These are phyloP conservation scores for Plasmodium sp. DNA, from an alignment of 169 alveolate genomes.

Conservation along the genomic window DNA sequence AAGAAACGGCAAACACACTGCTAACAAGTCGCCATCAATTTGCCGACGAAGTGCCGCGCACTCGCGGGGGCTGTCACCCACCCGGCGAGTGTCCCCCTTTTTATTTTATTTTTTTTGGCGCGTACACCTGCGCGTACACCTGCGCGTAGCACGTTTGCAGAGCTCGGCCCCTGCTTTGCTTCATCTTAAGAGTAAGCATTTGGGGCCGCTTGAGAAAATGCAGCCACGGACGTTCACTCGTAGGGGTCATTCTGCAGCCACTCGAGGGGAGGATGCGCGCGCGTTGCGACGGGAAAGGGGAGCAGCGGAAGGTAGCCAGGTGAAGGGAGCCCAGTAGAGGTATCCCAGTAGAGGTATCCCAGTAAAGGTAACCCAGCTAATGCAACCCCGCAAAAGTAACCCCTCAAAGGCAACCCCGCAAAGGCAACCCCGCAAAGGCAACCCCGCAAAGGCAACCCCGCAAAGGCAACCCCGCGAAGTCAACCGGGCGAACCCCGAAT, in stretches of 20 bases:
- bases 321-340: no score
- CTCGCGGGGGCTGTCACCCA: background rate
- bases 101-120: background rate
- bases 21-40: background rate
- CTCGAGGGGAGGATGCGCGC: background rate
- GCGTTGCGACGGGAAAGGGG: background rate
- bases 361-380: no score
- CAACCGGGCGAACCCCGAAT: background rate
- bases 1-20: background rate
- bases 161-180: background rate
- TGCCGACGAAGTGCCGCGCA: background rate
- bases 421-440: background rate
- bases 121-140: background rate
- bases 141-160: background rate
- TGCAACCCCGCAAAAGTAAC: no score
- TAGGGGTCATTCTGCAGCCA: background rate
- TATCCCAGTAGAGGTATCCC: no score
- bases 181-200: background rate
- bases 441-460: no score
- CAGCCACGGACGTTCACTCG: background rate
- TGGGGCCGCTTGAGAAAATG: background rate
- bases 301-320: background rate
- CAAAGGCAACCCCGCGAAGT: no score
- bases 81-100: background rate
- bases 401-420: no score